phyloP scores from a whole-genome alignment of 1,139 yeast species.

The Diutina catenulata region DNA sequence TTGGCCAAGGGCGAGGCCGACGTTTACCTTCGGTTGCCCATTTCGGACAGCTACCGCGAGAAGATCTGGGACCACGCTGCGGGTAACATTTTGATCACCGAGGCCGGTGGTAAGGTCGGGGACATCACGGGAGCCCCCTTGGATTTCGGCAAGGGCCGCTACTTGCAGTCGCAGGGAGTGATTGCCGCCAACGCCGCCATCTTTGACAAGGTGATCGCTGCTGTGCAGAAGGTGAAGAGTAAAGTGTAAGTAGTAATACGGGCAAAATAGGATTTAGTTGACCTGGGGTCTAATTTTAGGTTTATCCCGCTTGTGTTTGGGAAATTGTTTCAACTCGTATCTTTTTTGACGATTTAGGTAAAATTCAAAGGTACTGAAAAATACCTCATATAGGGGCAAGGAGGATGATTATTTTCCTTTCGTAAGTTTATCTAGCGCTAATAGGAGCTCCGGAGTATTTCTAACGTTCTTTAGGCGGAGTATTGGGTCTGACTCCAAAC shows the following conservation, averaged over 20 bases:
- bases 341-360: too few relatives aligned
- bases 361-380: too few relatives aligned
- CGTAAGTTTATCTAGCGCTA: too few relatives aligned
- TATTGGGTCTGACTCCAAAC: too few relatives aligned
- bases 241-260: neutral
- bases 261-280: too few relatives aligned
- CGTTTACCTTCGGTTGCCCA: constrained; percentile 79
- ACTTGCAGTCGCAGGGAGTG: constrained; percentile 75
- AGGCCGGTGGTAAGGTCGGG: constrained; percentile 86
- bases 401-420: too few relatives aligned
- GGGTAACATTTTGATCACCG: constrained; percentile 74
- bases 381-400: too few relatives aligned
- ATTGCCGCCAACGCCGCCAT: constrained; percentile 69
- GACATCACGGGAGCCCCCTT: constrained; percentile 67
- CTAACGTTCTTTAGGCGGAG: too few relatives aligned
- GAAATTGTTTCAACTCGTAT: too few relatives aligned
- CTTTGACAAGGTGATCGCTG: constrained; percentile 50
- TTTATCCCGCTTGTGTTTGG: too few relatives aligned
- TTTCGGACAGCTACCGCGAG: constrained; percentile 64
- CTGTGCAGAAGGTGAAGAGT: constrained; percentile 26
- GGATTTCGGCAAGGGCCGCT: constrained; percentile 83
- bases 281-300: too few relatives aligned
- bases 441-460: too few relatives aligned
- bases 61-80: constrained; percentile 99
- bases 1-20: constrained; percentile 89